Base-by-base conservation (phyloP, 371 early-diverging fungal genomes). In the Conidiobolus incongruus region DNA sequence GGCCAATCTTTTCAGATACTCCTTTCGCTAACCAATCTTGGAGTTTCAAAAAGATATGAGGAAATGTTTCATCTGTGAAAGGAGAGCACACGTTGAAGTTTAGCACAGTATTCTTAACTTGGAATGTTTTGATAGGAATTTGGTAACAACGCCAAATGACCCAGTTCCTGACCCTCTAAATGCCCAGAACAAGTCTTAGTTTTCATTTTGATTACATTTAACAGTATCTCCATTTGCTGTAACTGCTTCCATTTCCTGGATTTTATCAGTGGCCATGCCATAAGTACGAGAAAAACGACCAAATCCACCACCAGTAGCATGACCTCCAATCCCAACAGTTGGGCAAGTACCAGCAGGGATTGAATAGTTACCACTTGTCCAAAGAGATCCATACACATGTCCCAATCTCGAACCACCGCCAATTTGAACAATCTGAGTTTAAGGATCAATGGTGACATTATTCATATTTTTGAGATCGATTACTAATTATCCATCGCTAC, bases 91-190 rank as follows among this genome's bases (percentile, higher is more conserved):
- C 22, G 22, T 37, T 10, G 22, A 37, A 40, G n/a, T 24, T 47
- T 1, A 52, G 50, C 3, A 50, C 54, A 41, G 44, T 44, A 35
- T 40, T 11, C 0, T 54, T 48, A n/a, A 54, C 49, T 43, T 57
- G 48, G 47, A 52, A 44, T 20, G 50, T 21, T 44, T 30, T 22
- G 54, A 26, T 6, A 50, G 49, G 42, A 57, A 57, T 10, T 49
- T 43, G 21, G 65, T 66, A 13, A 61, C 52, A 21, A 63, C 47
- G 12, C 60, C 64, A 46, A 36, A 61, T 3, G 46, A 40, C 3
- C 58, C 61, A 28, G 58, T 55, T 28, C 61, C 61, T 10, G 58
- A 64, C 11, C 61, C 63, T 23, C 61, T 43, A n/a, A 61, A 11
- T 1, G 61, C 64, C 55, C 55, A 63, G 31, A 55, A 63, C 32